Evolutionary conservation across 345 rosid species (phyloP), one percentile per base, ranked within the genome.

Genomic region (Eucalyptus sp.): DNA sequence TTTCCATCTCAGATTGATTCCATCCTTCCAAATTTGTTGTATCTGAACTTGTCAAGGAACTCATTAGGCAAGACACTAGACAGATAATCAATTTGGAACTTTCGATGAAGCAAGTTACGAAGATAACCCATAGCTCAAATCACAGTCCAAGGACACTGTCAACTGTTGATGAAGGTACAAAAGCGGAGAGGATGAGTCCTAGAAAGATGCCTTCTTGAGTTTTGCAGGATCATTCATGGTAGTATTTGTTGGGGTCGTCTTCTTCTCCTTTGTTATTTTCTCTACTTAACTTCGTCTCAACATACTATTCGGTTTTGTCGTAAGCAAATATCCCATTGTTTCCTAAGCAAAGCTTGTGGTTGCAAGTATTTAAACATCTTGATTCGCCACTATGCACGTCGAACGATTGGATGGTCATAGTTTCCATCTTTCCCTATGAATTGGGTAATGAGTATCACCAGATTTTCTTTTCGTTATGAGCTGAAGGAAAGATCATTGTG

Each of bases 351-450:
- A 60, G n/a, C 15, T 60, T 29, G n/a, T 60, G n/a, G n/a, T 60
- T 60, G 66, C 66, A 60, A 60, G 66, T 29, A 60, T 27, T 89
- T 90, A 80, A 2, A 99, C 91, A 56, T 99, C 99, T 1, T 17
- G 91, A 79, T 90, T 97, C 99, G 24, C 95, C 96, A 7, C 91
- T 90, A 7, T 96, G 88, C 3, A 96, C 92, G 46, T 92, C 88
- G 60, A 94, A 84, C 37, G 97, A 92, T 81, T 90, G 92, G 4
- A 58, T 58, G 0, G n/a, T 58, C 64, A 58, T 58, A 58, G 27
- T 58, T 24, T 58, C n/a, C 29, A 0, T 58, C 64, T 58, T 58
- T 58, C 27, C 64, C 29, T 58, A 24, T 24, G 12, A 58, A 24
- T 58, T 58, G 0, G 13, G 64, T 24, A 5, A 24, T 9, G n/a